Conservation (phyloP, 495 filamentous ascomycete species). For the Talaromyces nanjingensis region DNA sequence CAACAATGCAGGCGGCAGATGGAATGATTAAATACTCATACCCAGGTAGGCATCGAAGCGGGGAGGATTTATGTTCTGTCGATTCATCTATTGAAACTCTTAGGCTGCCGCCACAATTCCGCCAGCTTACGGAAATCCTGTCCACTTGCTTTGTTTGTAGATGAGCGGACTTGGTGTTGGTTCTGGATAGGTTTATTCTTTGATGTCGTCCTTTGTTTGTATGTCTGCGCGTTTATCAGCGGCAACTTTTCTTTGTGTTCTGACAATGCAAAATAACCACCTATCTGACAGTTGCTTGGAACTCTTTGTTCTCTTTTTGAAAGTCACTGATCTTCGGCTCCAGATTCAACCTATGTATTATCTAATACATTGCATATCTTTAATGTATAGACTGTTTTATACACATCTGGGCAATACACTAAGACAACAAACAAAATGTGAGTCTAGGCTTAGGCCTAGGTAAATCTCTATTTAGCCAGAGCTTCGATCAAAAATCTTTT, state of each 20-base stretch:
- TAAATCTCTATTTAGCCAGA: too few species aligned
- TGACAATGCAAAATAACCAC: not conserved
- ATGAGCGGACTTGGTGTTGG: not conserved
- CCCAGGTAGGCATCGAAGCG: not conserved
- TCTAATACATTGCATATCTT: too few species aligned
- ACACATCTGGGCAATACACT: too few species aligned
- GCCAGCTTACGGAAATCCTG: not conserved
- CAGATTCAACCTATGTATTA: too few species aligned
- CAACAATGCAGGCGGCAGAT: not conserved
- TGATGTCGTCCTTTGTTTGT: not conserved
- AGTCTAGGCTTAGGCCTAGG: too few species aligned
- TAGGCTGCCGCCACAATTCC: not conserved
- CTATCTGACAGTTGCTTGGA: not conserved
- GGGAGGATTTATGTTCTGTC: not conserved
- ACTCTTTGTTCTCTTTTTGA: not conserved
- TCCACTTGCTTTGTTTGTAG: not conserved
- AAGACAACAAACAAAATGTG: too few species aligned
- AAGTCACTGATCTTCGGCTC: too few species aligned
- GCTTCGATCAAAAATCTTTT: too few species aligned
- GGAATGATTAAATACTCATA: not conserved
- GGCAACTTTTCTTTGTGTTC: not conserved
- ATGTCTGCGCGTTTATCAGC: not conserved
- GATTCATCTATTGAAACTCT: not conserved
- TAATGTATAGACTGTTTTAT: too few species aligned
- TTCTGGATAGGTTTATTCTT: not conserved